Evolutionary conservation across 73 alveolate species (phyloP), one percentile per base, ranked within the genome.

Genomic region (Paramecium tetraurelia): DNA sequence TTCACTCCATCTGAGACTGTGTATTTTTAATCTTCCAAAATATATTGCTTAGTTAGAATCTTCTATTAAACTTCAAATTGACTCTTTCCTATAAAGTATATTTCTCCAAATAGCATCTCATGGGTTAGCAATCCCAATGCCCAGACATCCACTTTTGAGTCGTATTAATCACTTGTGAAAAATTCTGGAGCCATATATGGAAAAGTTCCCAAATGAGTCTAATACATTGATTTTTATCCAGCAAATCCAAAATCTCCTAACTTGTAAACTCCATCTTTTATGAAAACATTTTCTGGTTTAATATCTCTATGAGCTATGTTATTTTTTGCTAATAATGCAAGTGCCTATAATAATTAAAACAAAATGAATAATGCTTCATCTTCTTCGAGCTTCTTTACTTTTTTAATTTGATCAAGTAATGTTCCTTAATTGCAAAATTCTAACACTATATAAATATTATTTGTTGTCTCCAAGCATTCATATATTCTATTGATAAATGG

Each of bases 161-260:
- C 93, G 40, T 86, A 86, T 12, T 72, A 35, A 59, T 72, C 76
- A 38, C 29, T 77, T 63, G 22, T 59, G 59, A 86, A 86, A 41
- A 86, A 86, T 20, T 86, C 93, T 8, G 93, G 93, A 16, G 93
- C 93, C 93, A 86, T 86, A 68, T 86, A 86, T 14, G 93, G 93
- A 44, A 58, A 86, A 7, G 93, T 86, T 35, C 93, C 93, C n/a
- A 86, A 40, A 38, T 72, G 84, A 12, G 93, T 86, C 22, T 86
- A 63, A 59, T 63, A 86, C 87, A 86, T 36, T 12, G 84, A 63
- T 43, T 86, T 86, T 27, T 86, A 50, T 18, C 93, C 85, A 0
- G 93, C 93, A 86, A 86, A 86, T 14, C 93, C 93, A 68, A 86
- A 86, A 86, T 86, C 93, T 36, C 93, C 87, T 36, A 86, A 20